Base-by-base conservation (phyloP, 2,329 filamentous ascomycete species). In the Fusarium scirpi region DNA sequence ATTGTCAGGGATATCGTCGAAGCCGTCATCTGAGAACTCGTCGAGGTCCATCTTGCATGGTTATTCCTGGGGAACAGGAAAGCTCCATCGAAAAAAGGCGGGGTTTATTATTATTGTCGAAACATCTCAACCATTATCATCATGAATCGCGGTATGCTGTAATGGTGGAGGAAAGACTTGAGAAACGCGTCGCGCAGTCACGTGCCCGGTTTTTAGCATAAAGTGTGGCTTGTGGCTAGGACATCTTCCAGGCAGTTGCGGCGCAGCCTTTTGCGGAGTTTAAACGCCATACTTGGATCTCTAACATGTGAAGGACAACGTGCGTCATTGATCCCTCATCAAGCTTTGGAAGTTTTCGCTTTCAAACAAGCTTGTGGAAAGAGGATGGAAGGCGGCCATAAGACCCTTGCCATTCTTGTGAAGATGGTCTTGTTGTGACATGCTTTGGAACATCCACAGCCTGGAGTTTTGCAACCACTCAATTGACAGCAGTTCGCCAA, bases 21-120 rank as follows among this genome's bases (percentile, higher is more conserved):
- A 83, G 65, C 85, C 88, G 76, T 90, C 89, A 76, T 91, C 89
- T 63, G 85, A 87, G 76, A 89, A 91, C 66, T 88, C 86, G 80
- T 90, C 87, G 80, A 81, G 61, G 62, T 81, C 79, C 80, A 82
- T 82, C 61, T 55, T 69, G 68, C 58, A 68, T 67, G 74, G 67
- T 54, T 48, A 13, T 46, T 52, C 25, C 38, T 11, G 18, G 46
- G 44, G 20, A 38, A 52, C 20, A 47, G 32, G 45, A 15, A 38
- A 70, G 27, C 71, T 71, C 74, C 74, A 76, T 76, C 49, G 74
- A 74, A 65, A 51, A 61, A 58, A 30, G n/a, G 20, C 16, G 43
- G 34, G 49, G 27, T 16, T 10, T 29, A n/a, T 43, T 48, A 46
- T 54, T 63, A 52, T 53, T 56, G 47, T 49, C 53, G 47, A 40